phyloP scores from a whole-genome alignment of 352 stramenopile genomes.

The Phytopythium oedochilum region DNA sequence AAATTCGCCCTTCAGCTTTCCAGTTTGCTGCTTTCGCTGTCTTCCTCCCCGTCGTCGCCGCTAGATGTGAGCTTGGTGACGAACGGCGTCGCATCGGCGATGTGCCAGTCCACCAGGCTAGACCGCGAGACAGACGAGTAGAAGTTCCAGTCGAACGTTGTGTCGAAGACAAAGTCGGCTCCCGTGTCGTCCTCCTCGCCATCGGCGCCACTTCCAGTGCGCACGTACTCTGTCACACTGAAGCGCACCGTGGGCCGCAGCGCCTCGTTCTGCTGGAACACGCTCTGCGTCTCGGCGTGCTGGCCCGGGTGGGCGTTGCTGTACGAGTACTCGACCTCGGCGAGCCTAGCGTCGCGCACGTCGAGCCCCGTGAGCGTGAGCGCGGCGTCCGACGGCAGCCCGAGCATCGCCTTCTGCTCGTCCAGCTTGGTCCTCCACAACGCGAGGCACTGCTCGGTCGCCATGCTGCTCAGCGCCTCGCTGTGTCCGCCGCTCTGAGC shows the following conservation, averaged over 20 bases:
- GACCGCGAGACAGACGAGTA: slow-evolving; percentile 34
- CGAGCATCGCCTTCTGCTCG: slow-evolving; percentile 14
- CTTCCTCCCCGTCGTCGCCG: not conserved
- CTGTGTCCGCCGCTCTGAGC: not conserved
- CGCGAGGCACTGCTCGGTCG: slow-evolving; percentile 11
- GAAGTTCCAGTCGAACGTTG: slow-evolving; percentile 39
- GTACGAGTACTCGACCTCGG: slow-evolving; percentile 34
- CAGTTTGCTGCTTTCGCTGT: not conserved
- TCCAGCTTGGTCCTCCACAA: slow-evolving; percentile 21
- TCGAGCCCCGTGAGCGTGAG: slow-evolving; percentile 26
- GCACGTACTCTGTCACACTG: slow-evolving; percentile 25
- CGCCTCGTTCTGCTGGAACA: slow-evolving; percentile 37
- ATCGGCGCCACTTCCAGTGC: not conserved
- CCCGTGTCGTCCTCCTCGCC: slow-evolving; percentile 8
- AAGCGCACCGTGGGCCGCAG: slow-evolving; percentile 34
- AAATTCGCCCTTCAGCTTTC: not conserved
- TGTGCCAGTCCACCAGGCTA: slow-evolving; percentile 31
- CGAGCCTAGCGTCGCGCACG: slow-evolving; percentile 17
- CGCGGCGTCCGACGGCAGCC: slow-evolving; percentile 7
- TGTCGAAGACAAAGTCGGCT: slow-evolving; percentile 17
- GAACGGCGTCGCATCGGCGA: slow-evolving; percentile 28
- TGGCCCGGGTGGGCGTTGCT: slow-evolving; percentile 11
- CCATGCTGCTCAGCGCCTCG: slow-evolving; percentile 11
- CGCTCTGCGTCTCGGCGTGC: slow-evolving; percentile 21
- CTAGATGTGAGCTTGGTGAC: slow-evolving; percentile 7